Evolutionary conservation across 805 yeast species (phyloP), one percentile per base, ranked within the genome.

Genomic region (Hanseniaspora valbyensis): DNA sequence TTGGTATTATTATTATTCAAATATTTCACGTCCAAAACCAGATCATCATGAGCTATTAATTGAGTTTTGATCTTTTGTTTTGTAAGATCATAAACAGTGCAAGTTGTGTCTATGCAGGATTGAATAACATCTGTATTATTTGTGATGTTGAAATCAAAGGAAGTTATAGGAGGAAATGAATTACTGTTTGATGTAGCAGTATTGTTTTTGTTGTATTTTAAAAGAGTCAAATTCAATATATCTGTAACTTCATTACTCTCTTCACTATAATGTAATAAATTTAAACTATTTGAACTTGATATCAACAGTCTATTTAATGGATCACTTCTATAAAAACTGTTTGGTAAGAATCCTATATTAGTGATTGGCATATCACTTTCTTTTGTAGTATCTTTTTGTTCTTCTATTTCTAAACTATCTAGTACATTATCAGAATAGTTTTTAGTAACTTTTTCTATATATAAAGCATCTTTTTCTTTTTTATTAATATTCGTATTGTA

Each of bases 31-130:
- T 92, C 98, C 63, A 78, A 86, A 3, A 92, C 98, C 64, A 88
- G 96, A 55, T 82, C 78, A 63, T 92, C 98, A 65, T 92, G 98
- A 0, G 98, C 97, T 56, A 92, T 92, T 43, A 92, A 71, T 66
- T 92, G 96, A 0, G 97, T 90, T 61, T 83, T 84, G 14, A 95
- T 95, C 41, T 70, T 66, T 36, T 64, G 62, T 29, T 64, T 53
- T 22, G 71, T 66, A 29, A 88, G 64, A 66, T 92, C 97, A 97
- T 98, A 92, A 3, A 88, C 79, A 0, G 97, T 89, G 66, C 98
- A 92, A 0, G 98, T 92, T 0, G 98, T 92, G 66, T 92, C 98
- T 10, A 90, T 85, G 19, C 92, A 81, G 54, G 90, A 77, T 1
- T 96, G 86, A 33, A 92, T 82, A 19, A 88, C 74, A 36, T 79